These are phyloP conservation scores for Fallopia convolvulus DNA, from an alignment of 148 eudicot species.

Conservation along the genomic window DNA sequence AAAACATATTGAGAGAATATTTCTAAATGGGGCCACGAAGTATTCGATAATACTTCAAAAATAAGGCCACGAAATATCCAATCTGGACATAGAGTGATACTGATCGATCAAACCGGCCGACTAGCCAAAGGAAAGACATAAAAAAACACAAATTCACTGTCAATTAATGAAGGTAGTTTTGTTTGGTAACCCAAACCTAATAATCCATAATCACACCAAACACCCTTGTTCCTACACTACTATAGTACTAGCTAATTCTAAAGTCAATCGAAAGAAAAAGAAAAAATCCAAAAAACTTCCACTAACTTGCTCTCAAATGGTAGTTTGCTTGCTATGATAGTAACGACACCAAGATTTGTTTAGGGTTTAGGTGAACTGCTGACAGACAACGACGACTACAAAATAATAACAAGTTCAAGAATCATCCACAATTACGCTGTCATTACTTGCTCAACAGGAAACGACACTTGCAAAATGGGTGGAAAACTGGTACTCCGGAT, in stretches of 20 bases:
- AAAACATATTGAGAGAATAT: too few species aligned
- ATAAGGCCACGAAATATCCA: too few species aligned
- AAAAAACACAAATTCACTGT: too few species aligned
- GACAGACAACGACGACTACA: background rate
- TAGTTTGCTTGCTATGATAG: background rate
- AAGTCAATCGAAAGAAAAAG: background rate
- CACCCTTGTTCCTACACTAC: background rate
- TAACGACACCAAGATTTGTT: background rate
- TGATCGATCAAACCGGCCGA: too few species aligned
- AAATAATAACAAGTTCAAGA: background rate
- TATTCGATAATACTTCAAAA: too few species aligned
- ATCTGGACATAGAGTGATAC: too few species aligned
- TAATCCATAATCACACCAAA: background rate
- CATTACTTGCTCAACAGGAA: background rate
- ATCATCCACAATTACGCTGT: background rate
- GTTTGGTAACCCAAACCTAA: background rate
- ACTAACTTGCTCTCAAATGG: background rate
- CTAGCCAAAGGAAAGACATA: too few species aligned
- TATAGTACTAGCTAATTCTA: background rate
- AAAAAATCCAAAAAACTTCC: background rate
- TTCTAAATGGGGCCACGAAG: too few species aligned
- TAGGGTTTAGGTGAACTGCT: slow-evolving; percentile 1
- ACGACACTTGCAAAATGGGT: background rate
- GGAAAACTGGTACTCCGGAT: background rate
- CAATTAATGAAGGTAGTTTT: too few species aligned